Evolutionary conservation across 345 rosid genomes (phyloP).

Genomic region (Eucalyptus pauciflora): DNA sequence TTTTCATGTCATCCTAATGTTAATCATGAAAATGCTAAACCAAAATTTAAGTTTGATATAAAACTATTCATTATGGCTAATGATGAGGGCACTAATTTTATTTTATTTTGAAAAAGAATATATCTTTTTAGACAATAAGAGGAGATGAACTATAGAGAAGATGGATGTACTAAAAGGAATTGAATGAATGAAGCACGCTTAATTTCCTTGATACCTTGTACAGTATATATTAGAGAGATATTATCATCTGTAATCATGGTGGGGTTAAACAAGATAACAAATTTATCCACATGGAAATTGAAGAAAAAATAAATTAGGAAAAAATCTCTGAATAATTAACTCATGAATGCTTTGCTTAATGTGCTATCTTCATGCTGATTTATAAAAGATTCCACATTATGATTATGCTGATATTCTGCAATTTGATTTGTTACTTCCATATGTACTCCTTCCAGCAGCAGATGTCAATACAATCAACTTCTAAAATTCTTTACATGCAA

Average conservation of each 20-base stretch:
- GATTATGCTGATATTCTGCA: neutral
- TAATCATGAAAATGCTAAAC: no score
- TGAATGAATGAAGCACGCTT: neutral
- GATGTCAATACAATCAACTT: neutral
- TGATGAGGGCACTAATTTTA: neutral
- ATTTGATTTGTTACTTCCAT: neutral
- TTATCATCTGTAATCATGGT: neutral
- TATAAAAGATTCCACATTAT: no score
- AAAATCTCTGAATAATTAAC: neutral
- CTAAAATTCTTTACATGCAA: neutral
- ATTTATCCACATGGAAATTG: neutral
- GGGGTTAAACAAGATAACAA: neutral
- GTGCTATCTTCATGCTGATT: neutral
- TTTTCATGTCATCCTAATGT: no score
- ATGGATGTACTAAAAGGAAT: neutral
- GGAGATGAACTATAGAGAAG: neutral
- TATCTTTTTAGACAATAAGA: neutral
- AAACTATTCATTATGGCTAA: neutral
- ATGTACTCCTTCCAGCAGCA: neutral
- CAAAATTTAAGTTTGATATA: neutral
- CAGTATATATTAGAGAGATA: neutral
- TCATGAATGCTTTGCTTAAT: neutral
- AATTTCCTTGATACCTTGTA: neutral
- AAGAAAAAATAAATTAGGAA: no score
- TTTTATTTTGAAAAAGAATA: no score